Base-by-base conservation (phyloP, 2,329 filamentous ascomycete genomes). In the Xylaria sp. region DNA sequence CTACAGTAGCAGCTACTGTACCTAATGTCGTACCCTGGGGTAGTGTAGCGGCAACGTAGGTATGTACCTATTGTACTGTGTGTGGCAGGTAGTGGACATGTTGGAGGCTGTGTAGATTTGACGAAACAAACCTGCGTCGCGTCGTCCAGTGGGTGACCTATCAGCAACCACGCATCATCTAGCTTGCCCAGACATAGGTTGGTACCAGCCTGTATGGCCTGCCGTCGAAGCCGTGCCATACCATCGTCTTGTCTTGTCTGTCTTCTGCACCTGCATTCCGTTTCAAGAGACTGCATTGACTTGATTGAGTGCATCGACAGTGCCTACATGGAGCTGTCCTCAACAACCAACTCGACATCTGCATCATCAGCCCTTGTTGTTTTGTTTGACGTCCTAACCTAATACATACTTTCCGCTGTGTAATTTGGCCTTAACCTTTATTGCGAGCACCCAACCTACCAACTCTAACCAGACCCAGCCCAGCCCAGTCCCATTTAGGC, bases 91-190 rank as follows among this genome's bases (percentile, higher is more conserved):
- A 30, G 48, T 51, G 34, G n/a, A 68, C 65, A 39, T 53, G 32
- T 61, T 51, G 34, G 62, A 67, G 69, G 69, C 69, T 71, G 69
- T 71, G 69, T 64, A 69, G 55, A 32, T 59, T 27, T 39, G 54
- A 63, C 64, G 64, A 68, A 68, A 68, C 65, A 60, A 61, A 56
- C 21, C 50, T 64, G 50, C 48, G 55, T 57, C 64, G 51, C 56
- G 55, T 36, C 34, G 24, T 24, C 56, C 21, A 42, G 51, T 47
- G 9, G 61, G 54, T 53, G 60, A 50, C 65, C 59, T 62, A 63
- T 63, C 57, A 54, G 48, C 32, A 19, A 14, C 36, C 27, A 56
- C 24, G 27, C n/a, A 48, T 56, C 30, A 24, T 34, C 24, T 47
- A 34, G 2, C 48, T 30, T 27, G 24, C 24, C 24, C 24, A 27